These are phyloP conservation scores for Exophiala oligosperma DNA, from an alignment of 2,329 filamentous ascomycete genomes.

Conservation along the genomic window DNA sequence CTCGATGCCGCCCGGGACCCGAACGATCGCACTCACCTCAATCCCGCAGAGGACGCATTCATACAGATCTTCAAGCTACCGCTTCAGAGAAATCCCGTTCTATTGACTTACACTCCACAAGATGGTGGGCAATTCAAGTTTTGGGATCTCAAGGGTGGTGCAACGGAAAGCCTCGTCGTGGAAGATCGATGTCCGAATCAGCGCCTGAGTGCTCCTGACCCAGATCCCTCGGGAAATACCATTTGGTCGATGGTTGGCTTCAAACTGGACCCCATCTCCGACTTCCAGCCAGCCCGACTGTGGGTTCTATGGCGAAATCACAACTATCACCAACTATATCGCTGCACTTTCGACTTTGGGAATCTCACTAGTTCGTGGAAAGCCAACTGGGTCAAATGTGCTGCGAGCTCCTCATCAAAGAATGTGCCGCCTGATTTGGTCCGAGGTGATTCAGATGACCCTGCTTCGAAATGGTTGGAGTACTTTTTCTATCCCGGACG, in stretches of 20 bases:
- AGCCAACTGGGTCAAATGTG: constrained; percentile 68
- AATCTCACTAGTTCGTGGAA: constrained; percentile 62
- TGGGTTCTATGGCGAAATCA: constrained; percentile 88
- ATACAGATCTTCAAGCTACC: constrained; percentile 65
- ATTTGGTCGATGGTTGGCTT: constrained; percentile 83
- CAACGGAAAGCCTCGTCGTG: constrained; percentile 59
- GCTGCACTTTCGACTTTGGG: constrained; percentile 69
- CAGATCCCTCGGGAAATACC: constrained; percentile 63
- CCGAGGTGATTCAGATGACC: constrained; percentile 65
- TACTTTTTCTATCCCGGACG: constrained; percentile 80
- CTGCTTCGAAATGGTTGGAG: constrained; percentile 81
- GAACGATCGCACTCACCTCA: constrained; percentile 74
- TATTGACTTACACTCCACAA: constrained; percentile 85
- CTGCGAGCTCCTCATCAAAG: constrained; percentile 49
- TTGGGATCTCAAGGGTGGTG: constrained; percentile 72
- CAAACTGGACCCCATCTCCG: constrained; percentile 56
- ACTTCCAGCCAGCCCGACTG: constrained; percentile 59
- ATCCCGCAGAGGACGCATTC: constrained; percentile 74
- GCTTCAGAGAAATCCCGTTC: constrained; percentile 32
- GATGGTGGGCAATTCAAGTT: constrained; percentile 92
- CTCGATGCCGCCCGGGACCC: constrained; percentile 66
- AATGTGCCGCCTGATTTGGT: constrained; percentile 53
- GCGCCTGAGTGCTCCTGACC: constrained; percentile 65
- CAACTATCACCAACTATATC: constrained; percentile 72
- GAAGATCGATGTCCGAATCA: constrained; percentile 68